Conservation (phyloP, 768 basidiomycete species). For the Pholiota conissans region DNA sequence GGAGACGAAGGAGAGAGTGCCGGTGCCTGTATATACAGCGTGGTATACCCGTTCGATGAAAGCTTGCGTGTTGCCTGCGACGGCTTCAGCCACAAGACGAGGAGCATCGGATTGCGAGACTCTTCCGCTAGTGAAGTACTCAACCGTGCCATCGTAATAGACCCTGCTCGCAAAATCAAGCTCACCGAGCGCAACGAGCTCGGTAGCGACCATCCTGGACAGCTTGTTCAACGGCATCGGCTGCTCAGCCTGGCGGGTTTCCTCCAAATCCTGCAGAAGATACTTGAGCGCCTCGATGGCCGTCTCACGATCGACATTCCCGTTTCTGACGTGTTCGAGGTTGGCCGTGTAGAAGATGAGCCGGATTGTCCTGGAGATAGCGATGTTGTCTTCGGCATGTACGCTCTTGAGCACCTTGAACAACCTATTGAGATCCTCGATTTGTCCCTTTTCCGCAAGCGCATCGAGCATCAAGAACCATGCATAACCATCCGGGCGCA, state of each 20-base stretch:
- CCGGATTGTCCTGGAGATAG: conserved; percentile 37
- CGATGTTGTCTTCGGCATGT: conserved; percentile 33
- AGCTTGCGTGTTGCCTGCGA: conserved; percentile 16
- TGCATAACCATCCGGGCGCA: conserved; percentile 49
- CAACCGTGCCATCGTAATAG: conserved; percentile 15
- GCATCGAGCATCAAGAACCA: conserved; percentile 64
- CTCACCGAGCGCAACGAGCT: conserved; percentile 29
- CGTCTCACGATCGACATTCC: background rate
- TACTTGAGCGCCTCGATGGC: background rate
- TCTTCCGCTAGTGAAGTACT: conserved; percentile 12
- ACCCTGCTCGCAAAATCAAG: conserved; percentile 22
- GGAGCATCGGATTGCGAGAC: background rate
- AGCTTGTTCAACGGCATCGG: conserved; percentile 12
- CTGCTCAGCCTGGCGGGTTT: background rate
- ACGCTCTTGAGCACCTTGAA: conserved; percentile 40
- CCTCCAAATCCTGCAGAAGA: background rate
- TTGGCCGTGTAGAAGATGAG: conserved; percentile 41
- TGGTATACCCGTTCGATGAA: conserved; percentile 25
- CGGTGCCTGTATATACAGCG: conserved; percentile 4
- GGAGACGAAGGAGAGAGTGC: conserved; percentile 14
- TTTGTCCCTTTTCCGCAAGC: conserved; percentile 46
- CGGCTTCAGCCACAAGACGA: background rate
- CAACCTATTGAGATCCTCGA: conserved; percentile 57
- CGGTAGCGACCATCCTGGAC: conserved; percentile 25
- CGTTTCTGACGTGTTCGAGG: conserved; percentile 21